A percentile compares a stretch with the other conserved stretches of the same genome.
Evolutionary conservation across 148 eudicot genomes (phyloP).

Genomic region (Amaranthus palmeri): DNA sequence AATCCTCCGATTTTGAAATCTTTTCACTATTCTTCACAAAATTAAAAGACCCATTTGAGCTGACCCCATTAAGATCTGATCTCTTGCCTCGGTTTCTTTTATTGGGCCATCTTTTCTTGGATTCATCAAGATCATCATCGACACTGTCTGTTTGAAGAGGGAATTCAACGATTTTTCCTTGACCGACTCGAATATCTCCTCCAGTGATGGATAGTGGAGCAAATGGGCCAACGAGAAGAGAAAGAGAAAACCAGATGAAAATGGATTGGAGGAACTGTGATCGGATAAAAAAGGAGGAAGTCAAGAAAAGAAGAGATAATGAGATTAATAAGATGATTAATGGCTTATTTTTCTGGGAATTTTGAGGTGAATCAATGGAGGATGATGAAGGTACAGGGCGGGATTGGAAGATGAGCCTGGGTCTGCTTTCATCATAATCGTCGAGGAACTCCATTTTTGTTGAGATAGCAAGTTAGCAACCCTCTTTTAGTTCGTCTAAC

Average conservation of each 20-base stretch:
- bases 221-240: slow-evolving; percentile 80
- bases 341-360: slow-evolving; percentile 33
- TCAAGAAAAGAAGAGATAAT: slow-evolving; percentile 43
- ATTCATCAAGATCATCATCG: slow-evolving; percentile 28
- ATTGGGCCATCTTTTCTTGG: slow-evolving; percentile 27
- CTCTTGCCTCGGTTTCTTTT: slow-evolving; percentile 39
- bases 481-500: too few relatives aligned
- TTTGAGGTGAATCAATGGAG: slow-evolving; percentile 14
- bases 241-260: slow-evolving; percentile 59
- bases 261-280: slow-evolving; percentile 52
- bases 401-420: slow-evolving; percentile 66
- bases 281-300: slow-evolving; percentile 39
- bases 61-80: slow-evolving; percentile 30
- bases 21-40: slow-evolving; percentile 14
- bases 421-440: slow-evolving; percentile 58
- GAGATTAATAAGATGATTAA: slow-evolving; percentile 43
- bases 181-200: slow-evolving; percentile 76
- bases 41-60: slow-evolving; percentile 18
- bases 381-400: slow-evolving; percentile 32
- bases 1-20: slow-evolving; percentile 13
- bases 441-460: slow-evolving; percentile 75
- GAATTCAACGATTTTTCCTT: slow-evolving; percentile 35
- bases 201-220: slow-evolving; percentile 72
- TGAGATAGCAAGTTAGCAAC: background rate
- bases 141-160: slow-evolving; percentile 13